Base-by-base conservation (phyloP, 2,329 filamentous ascomycete species). In the Incumbomyces lentus region DNA sequence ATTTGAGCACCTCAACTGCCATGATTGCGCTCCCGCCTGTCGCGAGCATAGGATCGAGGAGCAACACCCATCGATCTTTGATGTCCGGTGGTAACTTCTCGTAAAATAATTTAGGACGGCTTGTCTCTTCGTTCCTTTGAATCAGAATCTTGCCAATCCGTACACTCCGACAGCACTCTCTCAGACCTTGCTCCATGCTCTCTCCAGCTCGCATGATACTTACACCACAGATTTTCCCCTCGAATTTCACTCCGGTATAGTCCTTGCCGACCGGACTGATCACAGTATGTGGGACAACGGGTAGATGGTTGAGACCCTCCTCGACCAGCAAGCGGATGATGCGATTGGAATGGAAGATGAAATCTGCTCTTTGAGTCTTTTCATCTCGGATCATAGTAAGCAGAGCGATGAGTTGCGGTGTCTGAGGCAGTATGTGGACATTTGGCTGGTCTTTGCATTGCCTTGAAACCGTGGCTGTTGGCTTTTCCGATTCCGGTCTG, bases 31-130 rank as follows among this genome's bases (percentile, higher is more conserved):
- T 95, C 39, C 92, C 92, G 56, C 90, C 88, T 57, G 92, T 98
- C 48, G 92, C 92, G 68, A 98, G 89, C 92, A 98, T 98, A n/a
- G 92, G 92, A 63, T 98, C 92, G 38, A 98, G 70, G 37, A 98
- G 72, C 50, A 98, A 71, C 31, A 95, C 90, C 89, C 92, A 98
- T 64, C 92, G 75, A 46, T 90, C 78, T 18, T 84, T 79, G 64
- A 98, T 95, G 63, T 98, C 92, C 62, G 87, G 83, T 6, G 92
- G 92, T 32, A 98, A 76, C 71, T 98, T 98, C 60, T 96, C 90
- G 67, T 96, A 98, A 67, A 96, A 98, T 10, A 98, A 75, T 65
- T 88, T 92, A 11, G 92, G 92, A 70, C 83, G 78, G 45, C 83
- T 77, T 1, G 92, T 96, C 69, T 96, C 92, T 67, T 98, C 92